Conservation (phyloP, 257 asterid species). For the Jasminum sambac region DNA sequence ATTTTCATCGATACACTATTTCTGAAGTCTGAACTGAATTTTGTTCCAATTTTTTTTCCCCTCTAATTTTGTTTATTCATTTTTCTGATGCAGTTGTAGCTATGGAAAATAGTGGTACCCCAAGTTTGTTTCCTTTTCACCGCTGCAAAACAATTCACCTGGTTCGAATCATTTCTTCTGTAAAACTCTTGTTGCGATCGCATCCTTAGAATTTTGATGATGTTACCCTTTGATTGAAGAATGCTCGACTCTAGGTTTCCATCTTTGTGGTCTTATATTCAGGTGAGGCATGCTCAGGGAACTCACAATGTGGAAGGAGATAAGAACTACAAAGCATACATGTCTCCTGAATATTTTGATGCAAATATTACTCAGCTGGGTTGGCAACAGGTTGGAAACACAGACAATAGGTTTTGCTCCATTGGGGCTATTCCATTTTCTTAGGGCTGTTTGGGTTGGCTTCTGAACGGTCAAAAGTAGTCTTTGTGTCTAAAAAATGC, state of each 20-base stretch:
- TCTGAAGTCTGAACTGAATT: not conserved
- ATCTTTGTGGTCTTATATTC: constrained; percentile 48
- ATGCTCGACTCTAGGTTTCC: constrained; percentile 38
- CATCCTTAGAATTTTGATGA: constrained; percentile 38
- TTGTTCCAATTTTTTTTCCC: too few relatives aligned
- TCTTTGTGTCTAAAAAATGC: too few relatives aligned
- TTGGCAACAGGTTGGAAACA: constrained; percentile 74
- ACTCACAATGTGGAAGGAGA: constrained; percentile 87
- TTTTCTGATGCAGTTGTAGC: constrained; percentile 35
- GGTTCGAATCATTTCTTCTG: constrained; percentile 55
- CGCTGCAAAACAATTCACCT: constrained; percentile 90
- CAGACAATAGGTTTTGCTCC: constrained; percentile 14
- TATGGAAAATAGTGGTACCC: constrained; percentile 63
- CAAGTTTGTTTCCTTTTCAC: constrained; percentile 72
- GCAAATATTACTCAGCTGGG: constrained; percentile 92
- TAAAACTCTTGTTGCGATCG: constrained; percentile 24
- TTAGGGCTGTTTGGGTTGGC: not conserved
- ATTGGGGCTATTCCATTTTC: constrained; percentile 5
- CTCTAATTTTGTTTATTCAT: not conserved
- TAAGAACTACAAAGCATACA: constrained; percentile 65
- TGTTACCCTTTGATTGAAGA: constrained; percentile 40
- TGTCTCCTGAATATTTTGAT: constrained; percentile 84
- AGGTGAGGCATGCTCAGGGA: constrained; percentile 99
- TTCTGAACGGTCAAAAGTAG: too few relatives aligned
- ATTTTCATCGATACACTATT: not conserved